Base-by-base conservation (phyloP, 805 yeast species). In the Wickerhamomyces tratensis region DNA sequence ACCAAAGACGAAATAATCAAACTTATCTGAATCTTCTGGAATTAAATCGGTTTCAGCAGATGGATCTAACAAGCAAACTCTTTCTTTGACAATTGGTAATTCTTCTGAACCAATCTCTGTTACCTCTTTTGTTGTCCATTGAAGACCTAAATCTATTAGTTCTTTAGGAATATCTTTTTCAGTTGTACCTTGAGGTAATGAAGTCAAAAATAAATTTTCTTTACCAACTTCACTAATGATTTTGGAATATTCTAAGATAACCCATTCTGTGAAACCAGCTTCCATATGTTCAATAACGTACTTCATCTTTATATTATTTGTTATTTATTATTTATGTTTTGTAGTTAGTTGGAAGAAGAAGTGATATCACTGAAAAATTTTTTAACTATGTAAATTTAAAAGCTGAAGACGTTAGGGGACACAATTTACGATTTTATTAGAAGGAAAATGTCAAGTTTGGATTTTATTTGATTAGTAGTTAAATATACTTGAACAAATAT, bases 211-310 rank as follows among this genome's bases (percentile, higher is more conserved):
- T 37, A 91, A 68, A 57, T 88, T 86, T 27, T 77, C 81, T 15
- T 68, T 65, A 3, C 97, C 97, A 7, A 91, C 80, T 46, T 91
- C 97, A 42, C 76, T 69, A 39, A 88, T 76, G 45, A 91, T 89
- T 53, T 84, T 86, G 27, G 77, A 64, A 62, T 91, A 91, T 56
- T 91, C 98, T 6, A 93, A 69, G 29, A 76, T 73, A 37, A 91
- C 98, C 98, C 98, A 91, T 50, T 85, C 93, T 49, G 96, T 86
- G 72, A 91, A 87, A 1, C 96, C 98, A 46, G 79, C 84, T 63
- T 91, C 98, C 97, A 91, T 91, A 59, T 91, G 98, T 63, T 91
- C 98, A 41, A 91, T 88, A 41, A 93, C 77, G 70, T 88, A 91
- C 63, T 86, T 87, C 95, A 86, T 86, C 27, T 15, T 5, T 29